These are phyloP conservation scores for Xylariaceae sp. DNA, from an alignment of 2,329 filamentous ascomycete genomes.

Conservation along the genomic window DNA sequence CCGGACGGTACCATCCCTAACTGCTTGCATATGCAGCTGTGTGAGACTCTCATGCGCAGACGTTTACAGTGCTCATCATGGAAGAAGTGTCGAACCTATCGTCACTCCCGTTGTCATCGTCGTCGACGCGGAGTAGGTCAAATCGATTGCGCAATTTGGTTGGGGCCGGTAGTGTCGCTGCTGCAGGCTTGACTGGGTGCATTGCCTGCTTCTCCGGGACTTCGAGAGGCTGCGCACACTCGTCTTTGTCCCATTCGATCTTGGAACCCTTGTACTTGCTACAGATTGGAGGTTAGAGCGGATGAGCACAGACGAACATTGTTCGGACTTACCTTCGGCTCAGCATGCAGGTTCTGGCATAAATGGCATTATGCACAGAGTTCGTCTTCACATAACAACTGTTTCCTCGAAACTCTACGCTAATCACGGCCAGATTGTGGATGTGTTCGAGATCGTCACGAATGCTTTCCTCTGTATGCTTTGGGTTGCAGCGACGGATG, in stretches of 20 bases:
- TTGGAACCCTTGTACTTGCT: conserved; percentile 66
- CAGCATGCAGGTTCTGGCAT: conserved; percentile 76
- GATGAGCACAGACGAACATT: neutral
- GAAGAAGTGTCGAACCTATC: conserved; percentile 31
- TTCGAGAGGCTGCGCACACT: conserved; percentile 61
- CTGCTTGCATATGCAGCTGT: too few relatives aligned
- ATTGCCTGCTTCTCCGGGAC: conserved; percentile 23
- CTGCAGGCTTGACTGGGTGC: conserved; percentile 13
- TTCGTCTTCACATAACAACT: conserved; percentile 71
- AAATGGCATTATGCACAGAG: conserved; percentile 70
- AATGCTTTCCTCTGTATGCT: conserved; percentile 60
- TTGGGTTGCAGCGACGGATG: conserved; percentile 55
- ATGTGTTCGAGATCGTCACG: conserved; percentile 78
- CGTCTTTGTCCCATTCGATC: conserved; percentile 69
- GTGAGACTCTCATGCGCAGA: conserved; percentile 14
- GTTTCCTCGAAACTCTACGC: conserved; percentile 53
- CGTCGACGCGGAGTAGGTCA: conserved; percentile 27
- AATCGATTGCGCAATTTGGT: conserved; percentile 24
- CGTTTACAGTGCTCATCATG: conserved; percentile 26
- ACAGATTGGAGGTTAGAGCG: conserved; percentile 29
- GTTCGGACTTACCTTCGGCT: conserved; percentile 43
- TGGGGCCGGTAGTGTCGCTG: conserved; percentile 8
- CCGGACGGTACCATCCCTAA: too few relatives aligned
- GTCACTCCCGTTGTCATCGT: conserved; percentile 28
- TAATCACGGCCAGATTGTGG: conserved; percentile 70